These are phyloP conservation scores for Tetrapisispora taiwanensis DNA, from an alignment of 805 yeast species.

Conservation along the genomic window DNA sequence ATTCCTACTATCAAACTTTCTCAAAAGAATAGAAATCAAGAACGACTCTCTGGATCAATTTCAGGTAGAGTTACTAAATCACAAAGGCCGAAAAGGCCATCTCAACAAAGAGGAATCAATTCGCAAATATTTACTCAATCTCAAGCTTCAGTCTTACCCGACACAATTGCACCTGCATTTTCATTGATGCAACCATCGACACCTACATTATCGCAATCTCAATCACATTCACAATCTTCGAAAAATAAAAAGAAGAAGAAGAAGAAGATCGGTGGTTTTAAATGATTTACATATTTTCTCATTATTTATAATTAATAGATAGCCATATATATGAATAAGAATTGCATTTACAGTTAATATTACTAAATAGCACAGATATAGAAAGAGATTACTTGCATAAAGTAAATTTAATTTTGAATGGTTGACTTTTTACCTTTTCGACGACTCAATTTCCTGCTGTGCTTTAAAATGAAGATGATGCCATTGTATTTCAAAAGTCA, in stretches of 20 bases:
- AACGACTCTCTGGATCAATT: constrained; percentile 1
- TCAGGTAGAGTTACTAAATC: not conserved
- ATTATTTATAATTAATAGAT: no score
- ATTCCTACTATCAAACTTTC: constrained; percentile 26
- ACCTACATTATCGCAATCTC: constrained; percentile 14
- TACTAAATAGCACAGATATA: no score
- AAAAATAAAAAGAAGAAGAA: constrained; percentile 31
- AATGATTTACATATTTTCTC: no score
- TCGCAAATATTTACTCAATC: constrained; percentile 2
- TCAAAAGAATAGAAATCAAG: constrained; percentile 8
- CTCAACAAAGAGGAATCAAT: constrained; percentile 2
- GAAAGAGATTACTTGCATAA: no score
- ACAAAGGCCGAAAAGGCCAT: not conserved
- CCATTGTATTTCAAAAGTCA: no score
- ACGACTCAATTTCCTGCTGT: no score
- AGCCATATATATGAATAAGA: no score
- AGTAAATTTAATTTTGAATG: no score
- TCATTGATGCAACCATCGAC: constrained; percentile 9
- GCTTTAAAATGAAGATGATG: no score
- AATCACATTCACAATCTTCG: constrained; percentile 7
- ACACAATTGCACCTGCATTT: constrained; percentile 9
- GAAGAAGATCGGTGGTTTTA: constrained; percentile 39
- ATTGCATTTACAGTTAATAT: no score
- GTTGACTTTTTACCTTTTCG: no score
- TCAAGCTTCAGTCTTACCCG: constrained; percentile 15